Evolutionary conservation across 768 basidiomycete genomes (phyloP).

Genomic region (Harrya chromipes): DNA sequence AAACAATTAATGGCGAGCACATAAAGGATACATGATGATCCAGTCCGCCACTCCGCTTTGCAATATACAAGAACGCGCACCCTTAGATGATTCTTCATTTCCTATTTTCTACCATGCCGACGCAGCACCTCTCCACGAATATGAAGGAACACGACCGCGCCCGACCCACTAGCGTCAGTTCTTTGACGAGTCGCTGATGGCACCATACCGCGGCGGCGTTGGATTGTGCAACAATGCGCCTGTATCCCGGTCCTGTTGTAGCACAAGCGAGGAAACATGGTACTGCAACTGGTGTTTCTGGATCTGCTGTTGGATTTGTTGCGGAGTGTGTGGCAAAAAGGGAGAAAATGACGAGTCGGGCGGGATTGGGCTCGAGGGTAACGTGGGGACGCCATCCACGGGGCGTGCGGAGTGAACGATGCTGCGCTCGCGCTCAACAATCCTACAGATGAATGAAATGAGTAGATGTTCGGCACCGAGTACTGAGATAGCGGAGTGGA

Average conservation of each 20-base stretch:
- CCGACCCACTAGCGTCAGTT: constrained; percentile 4
- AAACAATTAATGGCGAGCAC: too few species aligned
- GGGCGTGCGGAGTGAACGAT: constrained; percentile 15
- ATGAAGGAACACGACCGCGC: too few species aligned
- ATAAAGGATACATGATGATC: too few species aligned
- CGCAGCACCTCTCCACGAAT: too few species aligned
- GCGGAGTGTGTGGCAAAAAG: constrained; percentile 12
- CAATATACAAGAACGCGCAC: too few species aligned
- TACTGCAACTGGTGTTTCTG: constrained; percentile 18
- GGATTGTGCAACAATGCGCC: constrained; percentile 2
- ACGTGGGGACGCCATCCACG: constrained; percentile 39
- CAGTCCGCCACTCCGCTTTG: too few species aligned
- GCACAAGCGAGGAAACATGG: not conserved
- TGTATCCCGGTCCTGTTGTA: constrained; percentile 2
- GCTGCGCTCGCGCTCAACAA: constrained; percentile 52
- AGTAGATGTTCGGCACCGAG: too few species aligned
- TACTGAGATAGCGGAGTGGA: not conserved
- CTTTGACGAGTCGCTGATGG: constrained; percentile 8
- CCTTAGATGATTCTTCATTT: too few species aligned
- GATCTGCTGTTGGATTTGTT: constrained; percentile 18
- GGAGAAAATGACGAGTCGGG: constrained; percentile 10
- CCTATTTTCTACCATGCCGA: too few species aligned
- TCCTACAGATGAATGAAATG: constrained; percentile 32
- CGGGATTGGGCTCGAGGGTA: constrained; percentile 18
- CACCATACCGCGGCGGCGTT: constrained; percentile 18